Conservation (phyloP, 2,329 filamentous ascomycete species). For the Hypoxylon sp. region DNA sequence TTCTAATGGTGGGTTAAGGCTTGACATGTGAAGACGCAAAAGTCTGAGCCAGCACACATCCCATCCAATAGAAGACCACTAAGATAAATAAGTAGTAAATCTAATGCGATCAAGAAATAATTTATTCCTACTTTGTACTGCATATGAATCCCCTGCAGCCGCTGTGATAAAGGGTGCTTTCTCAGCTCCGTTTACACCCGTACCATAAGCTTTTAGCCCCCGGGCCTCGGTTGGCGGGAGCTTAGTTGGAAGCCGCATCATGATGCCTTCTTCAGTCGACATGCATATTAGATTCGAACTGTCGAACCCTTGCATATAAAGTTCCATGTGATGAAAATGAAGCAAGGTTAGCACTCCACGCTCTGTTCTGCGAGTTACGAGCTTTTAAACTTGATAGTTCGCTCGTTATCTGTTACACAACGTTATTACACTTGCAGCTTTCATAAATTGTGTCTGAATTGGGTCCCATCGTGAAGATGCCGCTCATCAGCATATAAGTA, state of each 20-base stretch:
- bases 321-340: background rate
- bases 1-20: background rate
- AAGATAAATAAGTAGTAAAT: slow-evolving; percentile 7
- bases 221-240: slow-evolving; percentile 37
- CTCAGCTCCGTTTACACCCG: slow-evolving; percentile 32
- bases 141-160: background rate
- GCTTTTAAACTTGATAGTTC: background rate
- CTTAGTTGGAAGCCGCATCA: background rate
- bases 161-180: slow-evolving; percentile 1
- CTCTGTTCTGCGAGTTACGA: background rate
- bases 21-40: slow-evolving; percentile 40
- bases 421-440: background rate
- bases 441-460: too few species aligned
- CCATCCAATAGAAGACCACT: slow-evolving; percentile 11
- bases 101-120: slow-evolving; percentile 6
- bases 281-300: slow-evolving; percentile 1
- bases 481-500: too few species aligned
- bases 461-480: too few species aligned
- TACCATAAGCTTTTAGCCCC: slow-evolving; percentile 16
- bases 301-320: background rate
- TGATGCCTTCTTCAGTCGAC: background rate
- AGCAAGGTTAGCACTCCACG: background rate
- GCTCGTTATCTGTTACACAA: background rate
- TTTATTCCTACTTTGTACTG: background rate
- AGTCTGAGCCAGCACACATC: slow-evolving; percentile 14